Base-by-base conservation (phyloP, 441 rosid species). In the Iberis amara region DNA sequence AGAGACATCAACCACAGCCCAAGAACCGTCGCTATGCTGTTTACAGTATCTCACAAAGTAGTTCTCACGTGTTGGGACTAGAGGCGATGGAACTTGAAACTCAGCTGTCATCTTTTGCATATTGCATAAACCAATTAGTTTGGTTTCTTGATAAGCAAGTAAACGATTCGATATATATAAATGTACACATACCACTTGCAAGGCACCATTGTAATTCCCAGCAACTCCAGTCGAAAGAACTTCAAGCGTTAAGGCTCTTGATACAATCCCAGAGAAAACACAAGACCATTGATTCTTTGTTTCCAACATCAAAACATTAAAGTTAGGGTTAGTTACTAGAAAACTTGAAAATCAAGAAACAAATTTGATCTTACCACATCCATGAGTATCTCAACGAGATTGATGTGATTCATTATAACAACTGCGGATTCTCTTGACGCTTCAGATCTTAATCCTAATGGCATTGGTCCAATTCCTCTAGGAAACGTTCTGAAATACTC, bases 1-100 rank as follows among this genome's bases (percentile, higher is more conserved):
- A 15, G 95, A 85, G 47, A 92, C 95, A 73, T 92, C 98, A 21
- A 88, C 96, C 14, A 92, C 95, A 11, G 95, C 98, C 98, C 98
- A 92, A 15, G 80, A 76, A 26, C 96, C 94, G 15, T 92, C 92
- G 1, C 50, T 60, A 12, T 86, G 95, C 58, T 80, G 92, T 61
- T 92, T 92, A 62, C 98, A 88, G 52, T 92, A 88, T 70, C 98
- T 72, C 7, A 81, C 89, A 27, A 85, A 85, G 71, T 88, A 88
- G 55, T 71, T 80, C 69, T 92, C 96, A 0, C 96, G 79, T 5
- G 95, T 81, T 0, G 96, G 88, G 14, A 88, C 96, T 0, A 92
- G 64, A 2, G 98, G 98, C 0, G 98, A 82, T 2, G 95, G 92
- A 49, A 92, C 88, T 68, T 92, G 99, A 50, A 86, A 89, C 73